Evolutionary conservation across 192 early-diverging fungal genomes (phyloP).

Genomic region (Mortierella antarctica): DNA sequence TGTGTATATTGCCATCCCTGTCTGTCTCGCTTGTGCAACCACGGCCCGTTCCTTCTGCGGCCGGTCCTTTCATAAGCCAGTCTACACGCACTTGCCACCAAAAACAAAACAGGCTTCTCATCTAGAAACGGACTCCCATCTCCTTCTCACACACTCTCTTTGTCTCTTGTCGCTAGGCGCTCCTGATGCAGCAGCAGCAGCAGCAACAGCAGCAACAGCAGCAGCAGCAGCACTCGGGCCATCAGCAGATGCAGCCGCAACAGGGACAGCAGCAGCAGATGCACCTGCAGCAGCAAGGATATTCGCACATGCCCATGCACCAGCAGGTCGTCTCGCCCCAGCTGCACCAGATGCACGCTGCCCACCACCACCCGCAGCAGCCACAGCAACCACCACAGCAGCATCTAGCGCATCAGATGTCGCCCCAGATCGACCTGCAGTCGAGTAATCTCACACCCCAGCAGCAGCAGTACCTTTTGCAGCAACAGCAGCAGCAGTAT

Average conservation of each 20-base stretch:
- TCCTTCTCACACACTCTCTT: not conserved
- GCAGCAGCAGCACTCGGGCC: conserved; percentile 30
- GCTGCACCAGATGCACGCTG: conserved; percentile 22
- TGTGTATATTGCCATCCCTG: not conserved
- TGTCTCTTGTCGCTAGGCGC: not conserved
- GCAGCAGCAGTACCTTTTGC: conserved; percentile 32
- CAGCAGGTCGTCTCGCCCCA: conserved; percentile 34
- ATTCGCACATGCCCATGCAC: conserved; percentile 33
- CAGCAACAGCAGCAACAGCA: conserved; percentile 44
- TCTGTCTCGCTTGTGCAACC: not conserved
- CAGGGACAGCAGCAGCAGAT: conserved; percentile 13
- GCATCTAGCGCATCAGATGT: conserved; percentile 37
- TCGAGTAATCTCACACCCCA: conserved; percentile 29
- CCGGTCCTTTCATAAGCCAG: no score
- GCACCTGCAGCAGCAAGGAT: conserved; percentile 38
- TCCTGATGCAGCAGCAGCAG: conserved; percentile 30
- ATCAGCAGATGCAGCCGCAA: conserved; percentile 13
- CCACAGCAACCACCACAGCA: conserved; percentile 28
- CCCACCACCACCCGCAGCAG: conserved; percentile 15
- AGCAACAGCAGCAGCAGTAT: conserved; percentile 30
- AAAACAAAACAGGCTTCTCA: not conserved
- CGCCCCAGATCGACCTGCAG: conserved; percentile 31
- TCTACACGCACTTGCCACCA: not conserved
- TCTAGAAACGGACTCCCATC: no score
- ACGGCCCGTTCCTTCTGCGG: not conserved